Evolutionary conservation across 1,284 basidiomycete species (phyloP).

Genomic region (Xerocomus nothofagi): DNA sequence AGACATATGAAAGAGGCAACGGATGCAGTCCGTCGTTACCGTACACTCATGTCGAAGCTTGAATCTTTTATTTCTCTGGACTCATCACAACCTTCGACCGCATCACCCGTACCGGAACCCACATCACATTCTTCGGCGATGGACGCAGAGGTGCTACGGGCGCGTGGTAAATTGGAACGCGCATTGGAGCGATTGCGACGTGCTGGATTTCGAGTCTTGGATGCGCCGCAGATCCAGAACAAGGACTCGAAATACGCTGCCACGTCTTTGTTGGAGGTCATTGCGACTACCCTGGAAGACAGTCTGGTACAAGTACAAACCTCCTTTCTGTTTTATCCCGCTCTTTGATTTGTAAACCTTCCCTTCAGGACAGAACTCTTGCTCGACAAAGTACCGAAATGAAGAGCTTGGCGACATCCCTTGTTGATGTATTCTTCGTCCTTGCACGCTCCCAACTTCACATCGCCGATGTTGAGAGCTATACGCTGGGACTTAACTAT

Average conservation of each 20-base stretch:
- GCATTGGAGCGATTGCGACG: constrained; percentile 61
- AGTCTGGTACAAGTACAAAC: constrained; percentile 32
- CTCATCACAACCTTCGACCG: neutral
- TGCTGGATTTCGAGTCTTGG: constrained; percentile 46
- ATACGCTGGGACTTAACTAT: constrained; percentile 46
- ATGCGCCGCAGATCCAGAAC: constrained; percentile 26
- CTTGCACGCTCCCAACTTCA: constrained; percentile 53
- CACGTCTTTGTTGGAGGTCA: constrained; percentile 24
- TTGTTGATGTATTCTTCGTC: constrained; percentile 60
- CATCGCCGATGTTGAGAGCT: constrained; percentile 50
- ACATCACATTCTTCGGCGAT: neutral
- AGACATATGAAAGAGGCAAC: constrained; percentile 26
- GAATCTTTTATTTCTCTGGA: constrained; percentile 7
- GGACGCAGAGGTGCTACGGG: constrained; percentile 35
- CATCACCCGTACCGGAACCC: neutral
- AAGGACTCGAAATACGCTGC: constrained; percentile 6
- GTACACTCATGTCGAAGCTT: constrained; percentile 16
- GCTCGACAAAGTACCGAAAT: constrained; percentile 4
- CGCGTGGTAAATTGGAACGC: constrained; percentile 54
- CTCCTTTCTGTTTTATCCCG: neutral
- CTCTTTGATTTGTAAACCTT: neutral
- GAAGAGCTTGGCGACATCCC: constrained; percentile 45
- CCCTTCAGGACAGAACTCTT: constrained; percentile 29
- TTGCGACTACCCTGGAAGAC: constrained; percentile 22
- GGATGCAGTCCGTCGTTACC: constrained; percentile 18